Base-by-base conservation (phyloP, 148 eudicot genomes). In the Rhododendron griersonianum region DNA sequence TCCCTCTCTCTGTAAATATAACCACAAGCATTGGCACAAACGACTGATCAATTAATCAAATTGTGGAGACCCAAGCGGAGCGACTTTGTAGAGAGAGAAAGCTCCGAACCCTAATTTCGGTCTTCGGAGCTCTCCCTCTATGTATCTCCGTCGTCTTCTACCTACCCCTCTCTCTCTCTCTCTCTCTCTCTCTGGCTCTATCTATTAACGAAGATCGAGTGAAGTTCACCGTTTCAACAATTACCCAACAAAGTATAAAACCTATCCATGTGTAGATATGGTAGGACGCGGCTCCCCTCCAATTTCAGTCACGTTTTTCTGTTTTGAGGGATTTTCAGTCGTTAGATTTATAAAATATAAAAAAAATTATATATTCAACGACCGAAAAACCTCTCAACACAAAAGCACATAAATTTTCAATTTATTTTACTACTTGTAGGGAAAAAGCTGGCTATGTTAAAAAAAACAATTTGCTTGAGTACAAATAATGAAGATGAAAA, bases 331-430 rank as follows among this genome's bases (percentile, higher is more conserved):
- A 0, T 41, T 41, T 41, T 41, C 6, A 0, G 41, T 0, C 6
- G 41, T 39, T 39, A 3, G 0, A 39, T 39, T 39, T 39, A 39
- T 39, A 1, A 1, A 39, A 39, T 39, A 39, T 4, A 39, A 39
- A 4, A 37, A 39, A 39, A 6, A 41, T 6, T 41, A 41, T 1
- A 6, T 0, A 6, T 41, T 5, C 1, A 6, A 6, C 7, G 7
- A 0, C 0, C 45, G 7, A 6, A 5, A 41, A 41, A 5, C 0
- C 0, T 41, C 8, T 41, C 8, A 0, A 0, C 8, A 41, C 1
- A 0, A 5, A 0, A 1, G 0, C 7, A 41, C 44, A 41, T 0
- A 41, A 6, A 0, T 0, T 41, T 41, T 41, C 8, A 41, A 41
- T 41, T 41, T 41, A 41, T 47, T 47, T 47, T 47, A 47, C 45